phyloP scores from a whole-genome alignment of 2,329 filamentous ascomycete genomes.

The Colletotrichum euphorbiae region DNA sequence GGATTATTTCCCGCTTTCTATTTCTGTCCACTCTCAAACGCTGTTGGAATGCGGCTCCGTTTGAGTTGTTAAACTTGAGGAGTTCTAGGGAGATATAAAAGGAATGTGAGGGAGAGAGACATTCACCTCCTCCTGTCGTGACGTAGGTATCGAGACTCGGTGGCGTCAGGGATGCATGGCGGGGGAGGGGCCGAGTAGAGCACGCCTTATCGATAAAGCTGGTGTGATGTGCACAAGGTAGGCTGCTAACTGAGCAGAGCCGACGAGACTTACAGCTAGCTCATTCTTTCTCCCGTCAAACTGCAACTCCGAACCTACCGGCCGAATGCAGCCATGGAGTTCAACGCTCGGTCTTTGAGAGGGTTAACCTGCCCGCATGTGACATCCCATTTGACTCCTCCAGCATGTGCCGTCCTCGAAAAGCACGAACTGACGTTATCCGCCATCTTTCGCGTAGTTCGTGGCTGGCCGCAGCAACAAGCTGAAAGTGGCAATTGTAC shows the following conservation, averaged over 20 bases:
- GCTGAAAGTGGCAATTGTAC: no score
- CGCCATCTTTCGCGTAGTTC: not conserved
- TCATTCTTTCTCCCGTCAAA: not conserved
- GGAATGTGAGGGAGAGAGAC: slow-evolving; percentile 23
- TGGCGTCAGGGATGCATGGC: not conserved
- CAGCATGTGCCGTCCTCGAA: not conserved
- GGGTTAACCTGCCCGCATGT: not conserved
- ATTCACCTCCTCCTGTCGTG: slow-evolving; percentile 3
- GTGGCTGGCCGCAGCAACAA: not conserved
- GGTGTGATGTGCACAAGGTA: slow-evolving; percentile 8
- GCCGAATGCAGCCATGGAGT: not conserved
- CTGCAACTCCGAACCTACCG: not conserved
- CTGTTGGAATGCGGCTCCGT: slow-evolving; percentile 33
- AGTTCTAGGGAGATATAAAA: not conserved
- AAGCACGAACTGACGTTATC: not conserved
- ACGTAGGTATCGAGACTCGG: not conserved
- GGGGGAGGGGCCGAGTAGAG: slow-evolving; percentile 21
- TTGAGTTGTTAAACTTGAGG: slow-evolving; percentile 12
- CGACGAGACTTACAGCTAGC: not conserved
- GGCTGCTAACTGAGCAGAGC: slow-evolving; percentile 14
- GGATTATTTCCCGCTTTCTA: not conserved
- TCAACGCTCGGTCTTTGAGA: no score
- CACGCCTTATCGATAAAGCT: slow-evolving; percentile 39
- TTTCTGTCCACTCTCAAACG: slow-evolving; percentile 29
- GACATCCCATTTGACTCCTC: not conserved